Conservation (phyloP, 169 alveolate genomes). For the Fabrea salina region DNA sequence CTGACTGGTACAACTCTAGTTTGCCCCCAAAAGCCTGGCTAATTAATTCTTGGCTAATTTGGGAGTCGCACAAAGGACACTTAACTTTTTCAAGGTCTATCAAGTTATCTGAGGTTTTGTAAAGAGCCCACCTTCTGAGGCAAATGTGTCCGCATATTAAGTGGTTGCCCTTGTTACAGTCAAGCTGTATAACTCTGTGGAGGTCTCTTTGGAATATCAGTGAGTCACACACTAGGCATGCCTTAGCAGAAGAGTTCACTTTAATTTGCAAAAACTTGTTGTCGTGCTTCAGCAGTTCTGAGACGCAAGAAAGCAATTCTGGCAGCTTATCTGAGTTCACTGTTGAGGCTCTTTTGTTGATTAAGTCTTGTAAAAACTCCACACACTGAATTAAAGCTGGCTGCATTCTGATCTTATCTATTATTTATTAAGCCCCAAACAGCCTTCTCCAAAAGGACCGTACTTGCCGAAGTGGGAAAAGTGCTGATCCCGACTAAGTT, state of each 20-base stretch:
- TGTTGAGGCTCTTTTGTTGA: background rate
- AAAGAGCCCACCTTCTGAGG: background rate
- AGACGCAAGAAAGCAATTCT: background rate
- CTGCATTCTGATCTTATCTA: too few species aligned
- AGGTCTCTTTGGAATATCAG: background rate
- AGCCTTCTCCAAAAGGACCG: conserved; percentile 14
- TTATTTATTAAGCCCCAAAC: too few species aligned
- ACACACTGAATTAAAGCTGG: too few species aligned
- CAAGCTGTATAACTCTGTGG: background rate
- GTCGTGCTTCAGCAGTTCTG: background rate
- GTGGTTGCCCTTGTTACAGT: background rate
- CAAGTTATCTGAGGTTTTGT: background rate
- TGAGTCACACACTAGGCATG: background rate
- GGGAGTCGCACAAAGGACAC: background rate
- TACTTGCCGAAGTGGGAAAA: conserved; percentile 34
- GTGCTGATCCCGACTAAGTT: conserved; percentile 12
- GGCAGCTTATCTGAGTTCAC: background rate
- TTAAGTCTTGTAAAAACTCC: background rate
- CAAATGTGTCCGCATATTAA: background rate
- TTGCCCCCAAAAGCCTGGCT: background rate
- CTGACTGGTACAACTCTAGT: background rate
- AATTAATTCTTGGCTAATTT: background rate
- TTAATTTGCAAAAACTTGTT: background rate
- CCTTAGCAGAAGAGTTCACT: background rate
- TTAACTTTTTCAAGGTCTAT: background rate